Percentiles rank a stretch among this genome's conserved stretches.
Evolutionary conservation across 305 asterid genomes (phyloP).

Genomic region (Fraxinus albicans): DNA sequence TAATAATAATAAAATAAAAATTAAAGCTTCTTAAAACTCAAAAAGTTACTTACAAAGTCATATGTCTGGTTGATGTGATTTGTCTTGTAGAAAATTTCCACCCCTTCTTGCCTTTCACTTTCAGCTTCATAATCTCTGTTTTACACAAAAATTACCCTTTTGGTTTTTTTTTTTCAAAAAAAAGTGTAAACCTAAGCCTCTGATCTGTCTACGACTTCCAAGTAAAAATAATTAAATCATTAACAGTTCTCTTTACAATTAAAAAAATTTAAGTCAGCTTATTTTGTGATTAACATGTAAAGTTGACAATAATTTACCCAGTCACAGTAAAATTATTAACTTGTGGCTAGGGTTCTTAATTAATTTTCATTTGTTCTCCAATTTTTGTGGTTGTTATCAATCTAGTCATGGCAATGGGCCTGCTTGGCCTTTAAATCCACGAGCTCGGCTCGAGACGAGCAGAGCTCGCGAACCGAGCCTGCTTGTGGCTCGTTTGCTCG

Average conservation of each 20-base stretch:
- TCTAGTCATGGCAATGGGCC: no score
- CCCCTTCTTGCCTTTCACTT: constrained; percentile 64
- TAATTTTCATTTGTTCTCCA: background rate
- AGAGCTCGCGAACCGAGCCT: no score
- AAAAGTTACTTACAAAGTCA: constrained; percentile 48
- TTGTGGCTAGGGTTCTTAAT: background rate
- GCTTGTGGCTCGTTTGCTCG: no score
- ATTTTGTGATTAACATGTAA: background rate
- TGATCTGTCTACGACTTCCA: background rate
- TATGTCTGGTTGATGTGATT: constrained; percentile 63
- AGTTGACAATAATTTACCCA: background rate
- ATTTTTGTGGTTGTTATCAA: background rate
- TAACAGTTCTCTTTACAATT: background rate
- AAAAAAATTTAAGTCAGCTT: background rate
- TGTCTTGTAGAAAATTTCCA: constrained; percentile 51
- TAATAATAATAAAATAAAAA: no score
- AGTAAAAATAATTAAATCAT: background rate
- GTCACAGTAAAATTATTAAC: background rate
- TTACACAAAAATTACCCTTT: background rate
- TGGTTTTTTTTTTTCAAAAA: no score
- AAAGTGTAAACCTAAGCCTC: background rate
- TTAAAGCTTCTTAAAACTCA: background rate
- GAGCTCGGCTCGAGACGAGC: no score
- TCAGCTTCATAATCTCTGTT: constrained; percentile 68
- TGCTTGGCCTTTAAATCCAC: no score